These are phyloP conservation scores for Clarireedia paspali DNA, from an alignment of 2,329 filamentous ascomycete species.

Conservation along the genomic window DNA sequence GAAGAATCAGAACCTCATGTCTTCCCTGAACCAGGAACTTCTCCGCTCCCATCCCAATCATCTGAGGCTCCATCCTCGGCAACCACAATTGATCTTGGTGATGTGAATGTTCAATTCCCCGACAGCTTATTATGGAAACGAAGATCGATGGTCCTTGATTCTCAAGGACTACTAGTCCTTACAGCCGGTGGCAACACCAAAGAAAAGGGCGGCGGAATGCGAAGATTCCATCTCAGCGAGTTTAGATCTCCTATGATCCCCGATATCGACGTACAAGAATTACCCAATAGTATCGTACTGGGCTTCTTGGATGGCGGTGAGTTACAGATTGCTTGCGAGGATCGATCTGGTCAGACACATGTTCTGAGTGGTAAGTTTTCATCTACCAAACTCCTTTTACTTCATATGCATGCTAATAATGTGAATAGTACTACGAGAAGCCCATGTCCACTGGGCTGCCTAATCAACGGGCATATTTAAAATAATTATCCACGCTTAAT, in stretches of 20 bases:
- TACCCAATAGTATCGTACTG: slow-evolving; percentile 73
- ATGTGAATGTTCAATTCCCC: slow-evolving; percentile 95
- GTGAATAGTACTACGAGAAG: background rate
- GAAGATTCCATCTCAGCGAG: slow-evolving; percentile 79
- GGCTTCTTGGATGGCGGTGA: slow-evolving; percentile 55
- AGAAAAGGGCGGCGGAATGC: slow-evolving; percentile 49
- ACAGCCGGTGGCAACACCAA: slow-evolving; percentile 36
- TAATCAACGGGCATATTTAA: background rate
- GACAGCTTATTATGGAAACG: slow-evolving; percentile 96
- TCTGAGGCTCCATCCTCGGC: slow-evolving; percentile 29
- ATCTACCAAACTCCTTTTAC: background rate
- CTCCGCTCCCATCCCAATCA: slow-evolving; percentile 15
- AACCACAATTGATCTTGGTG: slow-evolving; percentile 41
- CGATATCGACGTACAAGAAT: slow-evolving; percentile 85
- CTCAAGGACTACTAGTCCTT: slow-evolving; percentile 74
- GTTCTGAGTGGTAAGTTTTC: slow-evolving; percentile 36
- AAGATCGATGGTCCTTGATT: slow-evolving; percentile 78
- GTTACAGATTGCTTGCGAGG: slow-evolving; percentile 58
- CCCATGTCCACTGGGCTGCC: background rate
- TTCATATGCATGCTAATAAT: background rate
- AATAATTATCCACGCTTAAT: no score
- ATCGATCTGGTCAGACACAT: slow-evolving; percentile 48
- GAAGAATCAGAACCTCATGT: slow-evolving; percentile 31
- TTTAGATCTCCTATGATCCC: slow-evolving; percentile 74
- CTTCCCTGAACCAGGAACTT: slow-evolving; percentile 1